A percentile compares a stretch with the other conserved stretches of the same genome.
Conservation (phyloP, 139 green algal genomes). For the Auxenochlorella pyrenoidosa region DNA sequence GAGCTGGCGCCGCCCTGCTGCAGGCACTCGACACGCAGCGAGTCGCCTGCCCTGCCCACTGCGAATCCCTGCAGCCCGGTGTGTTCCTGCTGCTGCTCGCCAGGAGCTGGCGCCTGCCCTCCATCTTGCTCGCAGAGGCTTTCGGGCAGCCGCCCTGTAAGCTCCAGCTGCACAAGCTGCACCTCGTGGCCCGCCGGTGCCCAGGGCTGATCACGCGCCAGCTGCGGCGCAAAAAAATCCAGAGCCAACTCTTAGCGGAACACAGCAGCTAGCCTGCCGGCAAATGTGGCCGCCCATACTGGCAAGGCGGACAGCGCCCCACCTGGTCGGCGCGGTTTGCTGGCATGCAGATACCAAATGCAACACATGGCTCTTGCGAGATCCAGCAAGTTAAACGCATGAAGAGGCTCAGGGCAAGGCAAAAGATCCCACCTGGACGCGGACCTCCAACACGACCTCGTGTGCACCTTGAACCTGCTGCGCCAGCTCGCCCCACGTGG, state of each 20-base stretch:
- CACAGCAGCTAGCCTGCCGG: too few relatives aligned
- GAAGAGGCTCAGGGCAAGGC: too few relatives aligned
- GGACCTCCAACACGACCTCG: slow-evolving; percentile 63
- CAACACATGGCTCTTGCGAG: too few relatives aligned
- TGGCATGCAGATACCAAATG: too few relatives aligned
- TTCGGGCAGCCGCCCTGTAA: background rate
- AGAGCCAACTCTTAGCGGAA: too few relatives aligned
- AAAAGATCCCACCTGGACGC: slow-evolving; percentile 39
- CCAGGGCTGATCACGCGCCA: slow-evolving; percentile 51
- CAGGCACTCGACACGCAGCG: background rate
- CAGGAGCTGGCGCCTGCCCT: background rate
- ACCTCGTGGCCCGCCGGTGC: slow-evolving; percentile 44
- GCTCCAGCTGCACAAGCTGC: slow-evolving; percentile 18
- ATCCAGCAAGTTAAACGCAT: too few relatives aligned
- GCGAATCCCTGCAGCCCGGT: background rate
- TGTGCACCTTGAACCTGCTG: slow-evolving; percentile 2
- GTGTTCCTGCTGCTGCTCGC: background rate
- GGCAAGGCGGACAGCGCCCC: too few relatives aligned
- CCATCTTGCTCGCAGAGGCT: too few relatives aligned
- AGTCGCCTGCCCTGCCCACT: background rate
- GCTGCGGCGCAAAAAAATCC: background rate
- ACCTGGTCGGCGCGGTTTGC: too few relatives aligned
- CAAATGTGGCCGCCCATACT: too few relatives aligned
- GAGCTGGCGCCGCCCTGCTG: background rate
- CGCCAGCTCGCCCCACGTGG: slow-evolving; percentile 15